Base-by-base conservation (phyloP, 495 filamentous ascomycete genomes). In the Trichoderma virens region DNA sequence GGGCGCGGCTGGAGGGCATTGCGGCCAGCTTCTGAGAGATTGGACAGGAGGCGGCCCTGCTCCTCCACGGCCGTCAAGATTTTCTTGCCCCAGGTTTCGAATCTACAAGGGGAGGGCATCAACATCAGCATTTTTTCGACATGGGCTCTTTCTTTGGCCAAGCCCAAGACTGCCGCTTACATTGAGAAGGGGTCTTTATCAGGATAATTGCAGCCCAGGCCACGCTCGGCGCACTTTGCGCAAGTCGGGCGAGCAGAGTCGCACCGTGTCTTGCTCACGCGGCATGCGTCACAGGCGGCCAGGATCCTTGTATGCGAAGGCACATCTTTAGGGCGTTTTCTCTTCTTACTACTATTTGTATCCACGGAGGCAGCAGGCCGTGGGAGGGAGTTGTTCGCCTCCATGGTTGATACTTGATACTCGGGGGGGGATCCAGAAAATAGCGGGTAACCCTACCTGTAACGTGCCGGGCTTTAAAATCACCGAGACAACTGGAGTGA, bases 221-320 rank as follows among this genome's bases (percentile, higher is more conserved):
- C 60, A 5, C 60, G 28, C n/a, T 62, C 35, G 3, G 35, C 31
- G 20, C 60, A 62, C 23, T 62, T 62, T 23, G 60, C 28, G 13
- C 60, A 62, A 5, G 35, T 38, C 5, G 60, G 60, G 4, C 60
- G 30, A 11, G 9, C 60, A 39, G 60, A 32, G 23, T 62, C 60
- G 34, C 60, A 62, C 23, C 60, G 60, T 31, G 60, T 62, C 60
- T 62, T 62, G 60, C 60, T 62, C 5, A 62, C 60, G 20, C 60
- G 60, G 20, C 60, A 62, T 2, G 60, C 60, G 23, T 62, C 60
- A 23, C 60, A 62, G 60, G 60, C 60, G 0, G 60, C 60, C 30
- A 62, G 13, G 60, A 38, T 62, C 14, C 60, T 16, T 16, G 60
- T 62, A 31, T 62, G 60, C 0, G 34, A 27, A 3, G 60, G 30